Evolutionary conservation across 305 asterid genomes (phyloP).

Genomic region (Andrographis paniculata): DNA sequence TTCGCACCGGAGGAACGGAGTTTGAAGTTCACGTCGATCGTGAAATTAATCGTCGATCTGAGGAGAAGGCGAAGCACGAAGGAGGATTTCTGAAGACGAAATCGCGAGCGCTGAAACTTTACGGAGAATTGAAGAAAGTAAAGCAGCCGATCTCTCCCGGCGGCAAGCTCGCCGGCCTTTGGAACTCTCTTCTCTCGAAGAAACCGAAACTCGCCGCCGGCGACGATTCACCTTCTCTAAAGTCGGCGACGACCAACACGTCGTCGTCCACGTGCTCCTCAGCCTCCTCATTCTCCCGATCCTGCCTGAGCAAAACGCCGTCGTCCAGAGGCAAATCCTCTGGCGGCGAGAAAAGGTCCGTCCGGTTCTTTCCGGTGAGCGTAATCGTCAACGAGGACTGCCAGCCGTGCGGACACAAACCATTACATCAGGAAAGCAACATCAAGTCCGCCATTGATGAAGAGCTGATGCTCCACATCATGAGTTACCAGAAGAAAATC

Average conservation of each 20-base stretch:
- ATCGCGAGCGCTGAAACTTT: slow-evolving; percentile 52
- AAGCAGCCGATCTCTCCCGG: no score
- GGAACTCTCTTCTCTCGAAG: slow-evolving; percentile 56
- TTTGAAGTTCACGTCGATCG: not conserved
- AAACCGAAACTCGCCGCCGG: slow-evolving; percentile 30
- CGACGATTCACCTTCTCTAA: slow-evolving; percentile 27
- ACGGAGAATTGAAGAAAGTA: slow-evolving; percentile 68
- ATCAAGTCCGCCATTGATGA: no score
- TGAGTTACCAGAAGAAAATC: slow-evolving; percentile 29
- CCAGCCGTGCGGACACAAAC: slow-evolving; percentile 44
- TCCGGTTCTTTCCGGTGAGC: slow-evolving; percentile 50
- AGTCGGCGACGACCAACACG: slow-evolving; percentile 22
- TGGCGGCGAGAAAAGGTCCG: slow-evolving; percentile 42
- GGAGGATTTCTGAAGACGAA: slow-evolving; percentile 45
- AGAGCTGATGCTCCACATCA: not conserved
- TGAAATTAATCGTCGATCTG: no score
- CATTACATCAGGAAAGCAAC: slow-evolving; percentile 21
- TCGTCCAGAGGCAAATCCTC: slow-evolving; percentile 32
- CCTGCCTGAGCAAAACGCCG: slow-evolving; percentile 58
- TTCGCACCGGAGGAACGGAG: not conserved
- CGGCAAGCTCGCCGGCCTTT: slow-evolving; percentile 56
- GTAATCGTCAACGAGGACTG: slow-evolving; percentile 43
- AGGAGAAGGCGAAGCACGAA: slow-evolving; percentile 21
- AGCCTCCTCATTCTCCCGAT: slow-evolving; percentile 65
- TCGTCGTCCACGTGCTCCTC: slow-evolving; percentile 61